Evolutionary conservation across 2,329 filamentous ascomycete genomes (phyloP).

Genomic region (Colletotrichum gloeosporioides): DNA sequence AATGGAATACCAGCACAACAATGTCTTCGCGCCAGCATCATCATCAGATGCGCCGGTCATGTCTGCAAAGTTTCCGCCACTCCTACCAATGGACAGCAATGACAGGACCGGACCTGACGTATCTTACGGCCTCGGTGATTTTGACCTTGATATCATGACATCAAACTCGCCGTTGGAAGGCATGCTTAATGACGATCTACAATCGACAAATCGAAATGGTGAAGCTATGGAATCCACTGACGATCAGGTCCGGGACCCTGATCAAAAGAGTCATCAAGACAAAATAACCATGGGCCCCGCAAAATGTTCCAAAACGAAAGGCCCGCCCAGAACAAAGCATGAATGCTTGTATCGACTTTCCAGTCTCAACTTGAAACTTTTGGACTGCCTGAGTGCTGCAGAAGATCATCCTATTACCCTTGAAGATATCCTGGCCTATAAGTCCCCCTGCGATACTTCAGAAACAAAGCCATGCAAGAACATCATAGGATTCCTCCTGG

Average conservation of each 20-base stretch:
- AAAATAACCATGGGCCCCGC: background rate
- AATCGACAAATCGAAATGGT: background rate
- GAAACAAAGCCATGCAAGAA: background rate
- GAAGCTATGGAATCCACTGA: background rate
- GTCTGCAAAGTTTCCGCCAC: background rate
- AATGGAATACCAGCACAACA: background rate
- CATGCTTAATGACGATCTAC: accelerated
- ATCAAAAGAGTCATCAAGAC: background rate
- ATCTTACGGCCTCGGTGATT: background rate
- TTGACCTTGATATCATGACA: background rate
- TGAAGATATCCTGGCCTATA: background rate
- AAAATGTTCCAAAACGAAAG: background rate
- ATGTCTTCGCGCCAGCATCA: background rate
- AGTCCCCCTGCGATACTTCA: background rate
- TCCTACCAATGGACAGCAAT: background rate
- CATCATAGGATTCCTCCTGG: background rate
- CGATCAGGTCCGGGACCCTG: accelerated
- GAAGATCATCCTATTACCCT: background rate
- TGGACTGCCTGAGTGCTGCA: background rate
- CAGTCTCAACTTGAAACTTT: background rate
- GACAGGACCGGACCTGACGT: background rate
- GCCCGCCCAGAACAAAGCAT: background rate
- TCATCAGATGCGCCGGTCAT: background rate
- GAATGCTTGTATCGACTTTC: background rate
- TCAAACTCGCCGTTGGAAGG: background rate